phyloP scores from a whole-genome alignment of 2,329 filamentous ascomycete genomes.

The Fusarium sp. region DNA sequence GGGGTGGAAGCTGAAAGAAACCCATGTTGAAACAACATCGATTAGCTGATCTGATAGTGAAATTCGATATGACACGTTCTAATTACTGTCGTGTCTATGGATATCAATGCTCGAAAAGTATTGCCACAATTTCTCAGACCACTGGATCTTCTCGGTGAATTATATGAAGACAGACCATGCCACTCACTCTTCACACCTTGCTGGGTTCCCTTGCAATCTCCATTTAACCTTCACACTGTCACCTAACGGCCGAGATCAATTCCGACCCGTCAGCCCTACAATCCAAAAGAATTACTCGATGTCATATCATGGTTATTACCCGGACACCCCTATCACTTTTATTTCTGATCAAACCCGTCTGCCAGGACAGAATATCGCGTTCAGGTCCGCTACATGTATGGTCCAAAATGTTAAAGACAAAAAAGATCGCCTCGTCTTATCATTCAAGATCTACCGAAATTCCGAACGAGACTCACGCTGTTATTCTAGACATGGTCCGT shows the following conservation, averaged over 20 bases:
- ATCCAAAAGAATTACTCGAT: neutral
- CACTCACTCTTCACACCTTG: neutral
- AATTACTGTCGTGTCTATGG: neutral
- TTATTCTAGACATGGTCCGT: conserved; percentile 3
- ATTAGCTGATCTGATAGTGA: conserved; percentile 12
- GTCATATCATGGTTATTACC: neutral
- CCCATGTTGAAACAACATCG: neutral
- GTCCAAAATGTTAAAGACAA: fast-evolving
- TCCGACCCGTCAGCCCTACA: conserved; percentile 1
- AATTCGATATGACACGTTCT: conserved; percentile 1
- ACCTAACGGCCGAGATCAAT: neutral
- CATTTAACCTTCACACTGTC: neutral
- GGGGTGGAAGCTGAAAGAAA: conserved; percentile 17
- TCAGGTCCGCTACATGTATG: neutral
- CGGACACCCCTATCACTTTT: neutral
- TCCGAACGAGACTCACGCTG: conserved; percentile 15
- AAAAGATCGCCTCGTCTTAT: neutral
- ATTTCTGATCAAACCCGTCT: neutral
- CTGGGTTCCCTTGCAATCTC: neutral
- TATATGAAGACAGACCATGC: neutral
- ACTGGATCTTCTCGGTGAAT: conserved; percentile 19
- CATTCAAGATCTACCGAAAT: conserved; percentile 13
- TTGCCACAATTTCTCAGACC: conserved; percentile 15
- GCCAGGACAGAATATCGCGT: no score
- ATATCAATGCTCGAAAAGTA: neutral